Percentiles rank a stretch among this genome's conserved stretches.
Conservation (phyloP, 345 rosid species). For the Eucalyptus lansdowneana region DNA sequence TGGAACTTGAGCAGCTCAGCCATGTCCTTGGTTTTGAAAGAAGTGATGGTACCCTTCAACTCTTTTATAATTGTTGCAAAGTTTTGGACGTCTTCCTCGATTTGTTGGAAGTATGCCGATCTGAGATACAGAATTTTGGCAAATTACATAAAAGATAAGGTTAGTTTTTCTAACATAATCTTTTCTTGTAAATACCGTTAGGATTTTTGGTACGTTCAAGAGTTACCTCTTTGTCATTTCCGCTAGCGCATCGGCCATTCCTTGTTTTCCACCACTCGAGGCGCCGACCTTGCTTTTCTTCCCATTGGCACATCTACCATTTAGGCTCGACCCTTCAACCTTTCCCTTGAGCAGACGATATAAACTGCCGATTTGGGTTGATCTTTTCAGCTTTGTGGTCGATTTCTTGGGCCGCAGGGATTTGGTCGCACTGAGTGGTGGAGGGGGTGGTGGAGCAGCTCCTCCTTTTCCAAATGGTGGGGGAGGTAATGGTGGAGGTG, state of each 20-base stretch:
- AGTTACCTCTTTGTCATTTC: conserved; percentile 77
- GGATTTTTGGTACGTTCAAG: background rate
- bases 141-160: background rate
- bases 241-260: conserved; percentile 97
- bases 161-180: background rate
- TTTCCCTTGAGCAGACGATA: conserved; percentile 69
- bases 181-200: background rate
- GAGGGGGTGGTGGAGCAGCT: conserved; percentile 38
- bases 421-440: conserved; percentile 40
- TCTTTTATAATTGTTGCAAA: conserved; percentile 40
- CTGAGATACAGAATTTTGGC: conserved; percentile 14
- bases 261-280: conserved; percentile 52
- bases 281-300: conserved; percentile 12
- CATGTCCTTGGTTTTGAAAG: conserved; percentile 79
- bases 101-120: conserved; percentile 82
- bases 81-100: conserved; percentile 71
- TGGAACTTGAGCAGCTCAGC: conserved; percentile 60
- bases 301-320: conserved; percentile 15
- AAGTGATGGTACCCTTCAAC: conserved; percentile 36
- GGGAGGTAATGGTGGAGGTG: conserved; percentile 43
- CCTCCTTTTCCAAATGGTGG: background rate
- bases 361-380: conserved; percentile 59
- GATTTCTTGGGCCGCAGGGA: conserved; percentile 64
- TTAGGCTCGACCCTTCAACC: conserved; percentile 51
- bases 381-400: conserved; percentile 66